phyloP scores from a whole-genome alignment of 768 basidiomycete genomes.

The Auricularia sp. region DNA sequence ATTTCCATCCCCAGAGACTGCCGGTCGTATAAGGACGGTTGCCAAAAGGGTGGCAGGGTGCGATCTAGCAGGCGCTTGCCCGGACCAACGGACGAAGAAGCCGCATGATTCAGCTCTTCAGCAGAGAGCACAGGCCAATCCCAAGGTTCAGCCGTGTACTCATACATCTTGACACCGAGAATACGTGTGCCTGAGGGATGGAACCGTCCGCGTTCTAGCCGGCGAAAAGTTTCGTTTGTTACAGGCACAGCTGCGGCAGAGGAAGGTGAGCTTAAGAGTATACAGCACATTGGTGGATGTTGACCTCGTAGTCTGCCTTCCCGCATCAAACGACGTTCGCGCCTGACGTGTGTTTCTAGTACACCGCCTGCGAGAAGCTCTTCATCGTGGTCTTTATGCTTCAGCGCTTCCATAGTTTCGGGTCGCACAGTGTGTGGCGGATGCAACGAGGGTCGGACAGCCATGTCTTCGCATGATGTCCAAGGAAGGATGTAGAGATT shows the following conservation, averaged over 20 bases:
- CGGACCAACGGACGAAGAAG: constrained; percentile 30
- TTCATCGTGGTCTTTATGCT: constrained; percentile 33
- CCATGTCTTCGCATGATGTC: constrained; percentile 53
- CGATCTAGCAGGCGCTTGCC: constrained; percentile 48
- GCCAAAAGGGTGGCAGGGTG: constrained; percentile 52
- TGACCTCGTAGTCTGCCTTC: constrained; percentile 46
- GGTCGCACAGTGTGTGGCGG: neutral
- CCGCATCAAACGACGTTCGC: constrained; percentile 35
- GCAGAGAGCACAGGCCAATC: constrained; percentile 30
- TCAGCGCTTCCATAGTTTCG: constrained; percentile 14
- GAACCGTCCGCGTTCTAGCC: constrained; percentile 40
- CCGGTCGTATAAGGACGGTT: constrained; percentile 43
- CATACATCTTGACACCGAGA: constrained; percentile 74
- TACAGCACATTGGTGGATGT: constrained; percentile 2
- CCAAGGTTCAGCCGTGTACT: constrained; percentile 25
- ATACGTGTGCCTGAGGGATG: constrained; percentile 54
- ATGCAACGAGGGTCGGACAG: neutral
- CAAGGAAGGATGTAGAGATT: constrained; percentile 65
- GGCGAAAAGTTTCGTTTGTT: constrained; percentile 68
- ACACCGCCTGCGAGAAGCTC: constrained; percentile 37
- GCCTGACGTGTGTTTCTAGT: constrained; percentile 40
- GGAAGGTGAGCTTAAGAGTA: neutral
- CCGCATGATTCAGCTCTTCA: constrained; percentile 70
- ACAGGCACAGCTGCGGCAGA: constrained; percentile 30
- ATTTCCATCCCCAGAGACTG: constrained; percentile 63